Evolutionary conservation across 331 rosid genomes (phyloP), one percentile per base, ranked within the genome.

Genomic region (Quercus lobata): DNA sequence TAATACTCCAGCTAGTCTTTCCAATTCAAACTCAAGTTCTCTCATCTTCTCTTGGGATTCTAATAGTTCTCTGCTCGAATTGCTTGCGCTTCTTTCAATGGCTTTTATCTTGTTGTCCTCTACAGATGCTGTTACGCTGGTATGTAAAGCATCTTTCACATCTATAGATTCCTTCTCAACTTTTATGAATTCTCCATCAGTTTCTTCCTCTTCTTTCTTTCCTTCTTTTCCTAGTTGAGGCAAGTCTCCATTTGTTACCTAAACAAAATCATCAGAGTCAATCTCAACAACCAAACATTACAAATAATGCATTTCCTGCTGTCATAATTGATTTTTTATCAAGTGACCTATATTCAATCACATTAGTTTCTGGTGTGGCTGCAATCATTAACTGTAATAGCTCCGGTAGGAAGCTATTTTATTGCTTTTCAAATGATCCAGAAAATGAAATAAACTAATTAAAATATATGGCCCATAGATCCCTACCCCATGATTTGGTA

Each of bases 171-270:
- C 98, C 89, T 82, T 96, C 87, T 96, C 98, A 72, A 96, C 92
- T 85, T 96, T 96, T 25, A 96, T 92, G 87, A 96, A 96, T 77
- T 93, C 99, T 41, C 97, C 99, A 80, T 92, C 99, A 71, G 88
- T 88, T 60, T 95, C 97, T 79, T 96, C 98, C 70, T 92, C 97
- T 74, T 96, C 98, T 75, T 85, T 96, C 91, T 87, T 93, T 71
- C 62, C 79, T 79, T 82, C 92, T 12, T 82, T 85, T 32, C 2
- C 82, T 17, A 71, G 87, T 72, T 71, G 54, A 22, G 82, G 79
- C 78, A 76, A 29, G 41, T 76, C 89, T 44, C 91, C 93, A 68
- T 90, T 90, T 73, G 83, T 44, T 68, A 57, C 84, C 99, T 93
- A 87, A 79, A 74, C 46, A 65, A 16, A 76, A 69, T 69, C 80